Evolutionary conservation across 1,284 basidiomycete species (phyloP), one percentile per base, ranked within the genome.

Genomic region (Fomes fomentarius): DNA sequence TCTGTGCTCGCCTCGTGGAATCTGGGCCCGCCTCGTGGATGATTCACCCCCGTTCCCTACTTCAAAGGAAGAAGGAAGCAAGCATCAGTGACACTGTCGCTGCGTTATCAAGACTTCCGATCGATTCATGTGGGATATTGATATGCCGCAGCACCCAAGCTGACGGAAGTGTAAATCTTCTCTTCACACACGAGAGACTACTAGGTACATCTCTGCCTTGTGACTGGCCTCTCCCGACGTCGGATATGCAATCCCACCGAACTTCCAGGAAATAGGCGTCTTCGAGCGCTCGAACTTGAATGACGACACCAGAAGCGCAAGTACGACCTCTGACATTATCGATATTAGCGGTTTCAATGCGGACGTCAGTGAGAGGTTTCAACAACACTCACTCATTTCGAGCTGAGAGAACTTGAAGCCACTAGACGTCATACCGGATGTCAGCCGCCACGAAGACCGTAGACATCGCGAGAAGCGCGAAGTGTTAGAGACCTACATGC

Each of bases 331-430:
- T 47, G 45, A 33, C n/a, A n/a, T n/a, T n/a, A n/a, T n/a, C n/a
- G n/a, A n/a, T n/a, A n/a, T n/a, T n/a, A n/a, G n/a, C n/a, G n/a
- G n/a, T n/a, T n/a, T n/a, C n/a, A n/a, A n/a, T n/a, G n/a, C n/a
- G n/a, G n/a, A n/a, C n/a, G n/a, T n/a, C n/a, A n/a, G n/a, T n/a
- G n/a, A n/a, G n/a, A n/a, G n/a, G n/a, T n/a, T n/a, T n/a, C n/a
- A n/a, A n/a, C n/a, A 21, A 2, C 25, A 68, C 70, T 30, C 43
- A 71, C 70, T 72, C 68, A 72, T 72, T 48, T 72, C 71, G 15
- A 72, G 53, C 49, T 71, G 65, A 8, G 71, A 66, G 52, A 71
- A 71, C 51, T 68, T 70, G 62, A 69, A 72, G 4, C 71, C 70
- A 26, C 70, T 72, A 51, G 6, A n/a, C n/a, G n/a, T n/a, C 31